Evolutionary conservation across 805 yeast genomes (phyloP), one percentile per base, ranked within the genome.

Genomic region (Sungouiozyma ichnusensis): DNA sequence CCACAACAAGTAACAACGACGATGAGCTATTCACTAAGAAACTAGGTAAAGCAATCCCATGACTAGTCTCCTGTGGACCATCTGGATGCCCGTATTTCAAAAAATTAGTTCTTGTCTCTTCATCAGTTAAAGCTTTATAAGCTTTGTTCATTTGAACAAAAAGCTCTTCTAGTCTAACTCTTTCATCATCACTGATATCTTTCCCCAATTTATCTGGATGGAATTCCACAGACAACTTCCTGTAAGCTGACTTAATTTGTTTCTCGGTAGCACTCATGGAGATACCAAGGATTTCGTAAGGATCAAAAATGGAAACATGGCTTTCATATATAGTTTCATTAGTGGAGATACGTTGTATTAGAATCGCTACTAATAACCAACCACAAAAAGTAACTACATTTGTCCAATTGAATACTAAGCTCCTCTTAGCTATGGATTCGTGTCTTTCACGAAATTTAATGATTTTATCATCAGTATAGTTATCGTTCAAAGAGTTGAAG

Each of bases 61-160:
- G 96, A 16, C 81, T 68, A 16, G 81, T 72, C 20, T 85, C 85
- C 63, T 85, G 95, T 35, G 94, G 95, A 35, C 98, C 98, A 66
- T 92, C 99, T 3, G 99, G 99, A 60, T 94, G 95, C 39, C 99
- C 99, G 56, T 81, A 92, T 52, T 76, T 79, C 53, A 81, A 67
- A 61, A 75, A 87, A 60, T 92, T 92, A 52, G 84, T 85, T 53
- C 77, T 82, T 3, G 85, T 78, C 9, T 70, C 73, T 51, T 85
- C 96, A 63, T 92, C 97, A 13, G 98, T 94, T 49, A 92, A 73
- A 0, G 98, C 85, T 63, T 87, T 84, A 66, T 94, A 87, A 19
- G 99, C 99, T 63, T 85, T 84, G 45, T 85, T 81, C 53, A 92
- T 83, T 51, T 76, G 71, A 33, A 88, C 90, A 62, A 76, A 92